A percentile compares a stretch with the other conserved stretches of the same genome.
Evolutionary conservation across 2,329 filamentous ascomycete species (phyloP).

Genomic region (Furcasterigmium furcatum): DNA sequence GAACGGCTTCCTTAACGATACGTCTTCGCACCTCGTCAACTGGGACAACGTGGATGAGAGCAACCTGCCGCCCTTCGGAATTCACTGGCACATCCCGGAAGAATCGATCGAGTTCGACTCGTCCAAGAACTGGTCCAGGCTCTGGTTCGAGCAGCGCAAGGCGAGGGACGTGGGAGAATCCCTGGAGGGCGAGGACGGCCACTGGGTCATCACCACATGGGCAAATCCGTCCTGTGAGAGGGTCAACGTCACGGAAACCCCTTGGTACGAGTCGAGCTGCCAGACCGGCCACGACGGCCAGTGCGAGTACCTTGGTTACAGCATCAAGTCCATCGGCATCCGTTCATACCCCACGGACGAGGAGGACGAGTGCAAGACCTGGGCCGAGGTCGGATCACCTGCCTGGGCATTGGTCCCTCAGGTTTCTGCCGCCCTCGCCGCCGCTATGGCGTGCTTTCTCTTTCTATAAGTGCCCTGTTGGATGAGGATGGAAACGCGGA

Average conservation of each 20-base stretch:
- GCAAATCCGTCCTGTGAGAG: slow-evolving; percentile 9
- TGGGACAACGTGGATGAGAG: neutral
- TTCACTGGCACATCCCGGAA: slow-evolving; percentile 11
- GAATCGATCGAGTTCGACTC: slow-evolving; percentile 7
- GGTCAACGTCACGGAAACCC: neutral
- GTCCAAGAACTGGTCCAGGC: slow-evolving; percentile 11
- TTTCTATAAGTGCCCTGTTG: neutral
- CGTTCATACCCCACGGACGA: neutral
- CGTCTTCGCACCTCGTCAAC: neutral
- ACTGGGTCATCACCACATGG: slow-evolving; percentile 12
- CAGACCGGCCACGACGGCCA: slow-evolving; percentile 8
- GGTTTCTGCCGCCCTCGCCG: neutral
- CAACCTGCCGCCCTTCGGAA: slow-evolving; percentile 3
- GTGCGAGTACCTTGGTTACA: slow-evolving; percentile 4
- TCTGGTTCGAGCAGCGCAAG: slow-evolving; percentile 11
- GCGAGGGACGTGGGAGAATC: neutral
- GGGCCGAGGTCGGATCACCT: neutral
- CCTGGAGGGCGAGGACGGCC: slow-evolving; percentile 7
- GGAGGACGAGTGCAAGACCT: neutral
- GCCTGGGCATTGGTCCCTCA: neutral
- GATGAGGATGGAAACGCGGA: too few species aligned
- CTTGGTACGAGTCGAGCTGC: slow-evolving; percentile 8
- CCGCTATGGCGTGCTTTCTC: neutral
- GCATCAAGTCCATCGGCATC: slow-evolving; percentile 4
- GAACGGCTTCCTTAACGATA: neutral